Conservation (phyloP, 371 early-diverging fungal genomes). For the Mucor velutinosus region DNA sequence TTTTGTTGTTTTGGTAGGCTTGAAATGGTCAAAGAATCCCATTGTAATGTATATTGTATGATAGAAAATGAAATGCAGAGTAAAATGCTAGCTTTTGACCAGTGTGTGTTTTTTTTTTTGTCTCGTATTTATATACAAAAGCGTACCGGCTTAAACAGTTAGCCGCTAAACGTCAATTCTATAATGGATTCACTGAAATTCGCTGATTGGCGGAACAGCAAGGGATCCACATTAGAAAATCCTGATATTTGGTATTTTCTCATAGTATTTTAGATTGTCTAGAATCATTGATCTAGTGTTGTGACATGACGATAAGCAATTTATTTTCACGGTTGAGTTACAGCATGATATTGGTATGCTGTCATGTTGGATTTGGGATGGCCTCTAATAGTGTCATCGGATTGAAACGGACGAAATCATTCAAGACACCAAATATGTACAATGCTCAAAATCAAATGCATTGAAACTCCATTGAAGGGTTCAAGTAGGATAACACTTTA, state of each 20-base stretch:
- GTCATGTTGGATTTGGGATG: not conserved
- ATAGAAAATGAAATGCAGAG: not conserved
- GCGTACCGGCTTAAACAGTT: slow-evolving; percentile 20
- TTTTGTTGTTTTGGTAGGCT: not conserved
- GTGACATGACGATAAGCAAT: not conserved
- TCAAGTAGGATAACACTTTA: slow-evolving; percentile 18
- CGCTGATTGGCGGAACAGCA: not conserved
- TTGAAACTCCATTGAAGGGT: slow-evolving; percentile 2
- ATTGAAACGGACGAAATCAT: slow-evolving; percentile 8
- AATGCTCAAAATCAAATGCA: not conserved
- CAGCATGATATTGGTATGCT: not conserved
- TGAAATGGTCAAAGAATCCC: not conserved
- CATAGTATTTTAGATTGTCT: not conserved
- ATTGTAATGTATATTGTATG: not conserved
- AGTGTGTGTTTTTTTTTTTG: not conserved
- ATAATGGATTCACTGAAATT: not conserved
- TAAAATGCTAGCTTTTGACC: not conserved
- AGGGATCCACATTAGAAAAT: not conserved
- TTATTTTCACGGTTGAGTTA: not conserved
- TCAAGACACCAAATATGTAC: not conserved
- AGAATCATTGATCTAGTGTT: not conserved
- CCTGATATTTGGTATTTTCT: slow-evolving; percentile 2
- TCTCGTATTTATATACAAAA: slow-evolving; percentile 11
- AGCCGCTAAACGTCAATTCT: slow-evolving; percentile 16
- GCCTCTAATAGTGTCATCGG: not conserved